phyloP scores from a whole-genome alignment of 1,284 basidiomycete species.

The Rhodotorula sp. region DNA sequence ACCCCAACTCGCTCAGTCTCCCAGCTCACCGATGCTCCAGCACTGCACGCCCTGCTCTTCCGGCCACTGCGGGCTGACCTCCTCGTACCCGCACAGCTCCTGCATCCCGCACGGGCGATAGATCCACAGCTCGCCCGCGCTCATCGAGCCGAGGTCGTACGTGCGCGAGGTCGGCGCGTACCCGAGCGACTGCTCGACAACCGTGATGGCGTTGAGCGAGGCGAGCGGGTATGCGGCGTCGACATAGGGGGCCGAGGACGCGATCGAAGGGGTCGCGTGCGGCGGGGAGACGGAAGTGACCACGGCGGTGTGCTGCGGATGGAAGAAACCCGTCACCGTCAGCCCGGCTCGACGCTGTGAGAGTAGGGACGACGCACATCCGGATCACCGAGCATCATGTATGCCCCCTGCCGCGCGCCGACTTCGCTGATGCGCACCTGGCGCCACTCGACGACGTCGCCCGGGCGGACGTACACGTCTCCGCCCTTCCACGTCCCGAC shows the following conservation, averaged over 20 bases:
- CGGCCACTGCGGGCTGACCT: conserved; percentile 39
- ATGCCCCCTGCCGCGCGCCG: background rate
- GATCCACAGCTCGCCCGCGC: conserved; percentile 46
- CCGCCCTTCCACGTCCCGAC: conserved; percentile 61
- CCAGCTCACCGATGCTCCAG: conserved; percentile 28
- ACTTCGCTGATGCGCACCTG: conserved; percentile 31
- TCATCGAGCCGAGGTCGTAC: conserved; percentile 44
- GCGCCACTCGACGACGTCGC: conserved; percentile 62
- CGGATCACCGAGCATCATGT: conserved; percentile 29
- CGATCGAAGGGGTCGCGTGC: background rate
- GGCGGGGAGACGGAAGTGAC: conserved; percentile 30
- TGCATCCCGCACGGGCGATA: conserved; percentile 43
- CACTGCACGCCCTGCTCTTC: conserved; percentile 6
- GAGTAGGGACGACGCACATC: conserved; percentile 27
- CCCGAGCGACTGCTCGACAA: conserved; percentile 46
- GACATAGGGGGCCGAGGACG: background rate
- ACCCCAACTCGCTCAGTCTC: conserved; percentile 8
- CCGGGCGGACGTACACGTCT: conserved; percentile 58
- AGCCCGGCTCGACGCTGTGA: background rate
- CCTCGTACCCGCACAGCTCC: conserved; percentile 31
- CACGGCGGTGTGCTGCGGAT: conserved; percentile 43
- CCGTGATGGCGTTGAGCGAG: conserved; percentile 41
- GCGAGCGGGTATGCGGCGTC: conserved; percentile 28
- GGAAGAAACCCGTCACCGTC: background rate
- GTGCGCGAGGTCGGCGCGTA: conserved; percentile 32